Base-by-base conservation (phyloP, 108 stramenopile species). In the Parmales sp. region DNA sequence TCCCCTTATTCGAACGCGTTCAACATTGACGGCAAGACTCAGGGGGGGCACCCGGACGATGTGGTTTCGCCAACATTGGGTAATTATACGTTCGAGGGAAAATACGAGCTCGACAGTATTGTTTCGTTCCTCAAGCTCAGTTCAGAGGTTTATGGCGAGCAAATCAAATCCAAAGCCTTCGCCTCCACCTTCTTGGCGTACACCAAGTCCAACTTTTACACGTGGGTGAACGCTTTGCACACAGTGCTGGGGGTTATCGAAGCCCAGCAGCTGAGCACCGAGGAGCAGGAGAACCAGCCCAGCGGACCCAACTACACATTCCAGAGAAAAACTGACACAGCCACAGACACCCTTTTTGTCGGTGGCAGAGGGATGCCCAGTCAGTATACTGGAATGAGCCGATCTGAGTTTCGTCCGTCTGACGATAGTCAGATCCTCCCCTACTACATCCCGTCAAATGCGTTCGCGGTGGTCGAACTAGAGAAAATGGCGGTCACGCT, bases 41-140 rank as follows among this genome's bases (percentile, higher is more conserved):
- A 37, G 3, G 31, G 34, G 1, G 67, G 45, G 2, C 75, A 76
- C 50, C 9, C 64, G 2, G 65, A 67, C 48, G 46, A 67, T 22
- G 26, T 34, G 18, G 2, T 28, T 20, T 37, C 38, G 60, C 65
- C 54, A 7, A 31, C 54, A 13, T 67, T 72, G 70, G 7, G 19
- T 16, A 66, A 43, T 16, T 2, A 65, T 0, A 49, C 72, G 20
- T 76, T 72, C 45, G 75, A 76, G 39, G 69, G 75, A 7, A 76
- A 76, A 45, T 76, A 72, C 43, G 75, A 76, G 45, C 22, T 76
- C 6, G 75, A 76, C 49, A 46, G 29, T 16, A 51, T 76, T 16
- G 50, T 39, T 25, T 51, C 66, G 34, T 72, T 76, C 37, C 45
- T 76, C n/a, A 68, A 69, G 51, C 66, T 76, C 6, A 46, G 43